Evolutionary conservation across 176 grass and related monocot species (phyloP).

Genomic region (Phoenix dactylifera): DNA sequence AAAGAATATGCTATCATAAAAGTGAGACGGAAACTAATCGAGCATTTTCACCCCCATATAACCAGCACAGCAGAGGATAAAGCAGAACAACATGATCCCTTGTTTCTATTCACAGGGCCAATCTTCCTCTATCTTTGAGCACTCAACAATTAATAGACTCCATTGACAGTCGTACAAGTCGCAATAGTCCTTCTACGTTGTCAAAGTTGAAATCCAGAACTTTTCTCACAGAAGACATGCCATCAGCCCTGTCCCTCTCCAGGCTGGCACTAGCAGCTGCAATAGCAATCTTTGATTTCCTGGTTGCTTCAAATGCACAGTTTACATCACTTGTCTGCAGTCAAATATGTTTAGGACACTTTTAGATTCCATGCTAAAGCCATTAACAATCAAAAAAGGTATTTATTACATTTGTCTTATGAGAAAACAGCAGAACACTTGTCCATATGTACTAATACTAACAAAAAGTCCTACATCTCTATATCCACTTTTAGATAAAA

Average conservation of each 20-base stretch:
- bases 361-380: constrained; percentile 5
- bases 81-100: neutral
- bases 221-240: constrained; percentile 51
- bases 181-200: constrained; percentile 58
- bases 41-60: constrained; percentile 1
- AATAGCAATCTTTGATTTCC: constrained; percentile 53
- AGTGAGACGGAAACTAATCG: neutral
- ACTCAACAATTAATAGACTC: constrained; percentile 38
- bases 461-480: too few species aligned
- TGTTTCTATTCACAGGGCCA: constrained; percentile 4
- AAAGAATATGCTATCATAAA: neutral
- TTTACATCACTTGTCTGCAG: constrained; percentile 70
- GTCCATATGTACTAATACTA: too few species aligned
- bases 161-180: constrained; percentile 60
- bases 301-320: constrained; percentile 71
- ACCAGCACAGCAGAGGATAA: constrained; percentile 3
- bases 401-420: too few species aligned
- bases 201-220: constrained; percentile 76
- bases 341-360: constrained; percentile 15
- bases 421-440: too few species aligned
- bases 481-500: too few species aligned
- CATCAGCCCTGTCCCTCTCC: constrained; percentile 23
- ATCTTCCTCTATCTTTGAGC: constrained; percentile 2
- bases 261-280: constrained; percentile 32
- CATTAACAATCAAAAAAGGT: too few species aligned